Conservation (phyloP, 441 rosid species). For the Erodium moschatum region DNA sequence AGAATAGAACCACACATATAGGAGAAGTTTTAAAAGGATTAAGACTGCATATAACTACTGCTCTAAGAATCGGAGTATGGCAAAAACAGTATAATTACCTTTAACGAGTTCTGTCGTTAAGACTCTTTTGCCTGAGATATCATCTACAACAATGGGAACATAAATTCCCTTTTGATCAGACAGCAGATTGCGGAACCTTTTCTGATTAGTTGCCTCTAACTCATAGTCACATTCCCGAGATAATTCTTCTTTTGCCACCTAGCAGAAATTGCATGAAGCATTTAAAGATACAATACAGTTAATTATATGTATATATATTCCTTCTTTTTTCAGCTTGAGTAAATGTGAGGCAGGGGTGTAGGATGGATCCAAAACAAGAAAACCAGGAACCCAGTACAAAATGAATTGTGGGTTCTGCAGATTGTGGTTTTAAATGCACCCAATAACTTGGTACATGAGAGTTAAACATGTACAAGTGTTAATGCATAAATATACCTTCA, state of each 20-base stretch:
- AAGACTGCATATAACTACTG: neutral
- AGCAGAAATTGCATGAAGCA: constrained; percentile 13
- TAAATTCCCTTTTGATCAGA: constrained; percentile 47
- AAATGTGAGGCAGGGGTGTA: neutral
- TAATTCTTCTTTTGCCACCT: constrained; percentile 93
- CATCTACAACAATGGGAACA: constrained; percentile 70
- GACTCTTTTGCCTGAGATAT: constrained; percentile 68
- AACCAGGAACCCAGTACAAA: neutral
- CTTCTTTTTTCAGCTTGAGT: constrained; percentile 7
- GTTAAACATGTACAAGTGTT: neutral
- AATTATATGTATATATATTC: neutral
- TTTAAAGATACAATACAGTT: constrained; percentile 17
- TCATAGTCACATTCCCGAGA: constrained; percentile 87
- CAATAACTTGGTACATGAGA: too few relatives aligned
- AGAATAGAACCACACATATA: neutral
- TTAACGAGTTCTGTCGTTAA: constrained; percentile 27
- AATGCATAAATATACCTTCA: constrained; percentile 45
- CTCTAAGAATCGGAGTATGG: constrained; percentile 10
- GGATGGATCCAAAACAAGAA: neutral
- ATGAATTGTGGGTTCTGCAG: neutral
- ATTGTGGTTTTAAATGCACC: constrained; percentile 5
- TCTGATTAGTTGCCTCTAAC: constrained; percentile 76
- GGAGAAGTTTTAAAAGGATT: neutral
- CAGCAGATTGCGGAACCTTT: constrained; percentile 51
- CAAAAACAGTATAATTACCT: neutral